phyloP scores from a whole-genome alignment of 371 early-diverging fungal genomes.

The Mortierella sp. region DNA sequence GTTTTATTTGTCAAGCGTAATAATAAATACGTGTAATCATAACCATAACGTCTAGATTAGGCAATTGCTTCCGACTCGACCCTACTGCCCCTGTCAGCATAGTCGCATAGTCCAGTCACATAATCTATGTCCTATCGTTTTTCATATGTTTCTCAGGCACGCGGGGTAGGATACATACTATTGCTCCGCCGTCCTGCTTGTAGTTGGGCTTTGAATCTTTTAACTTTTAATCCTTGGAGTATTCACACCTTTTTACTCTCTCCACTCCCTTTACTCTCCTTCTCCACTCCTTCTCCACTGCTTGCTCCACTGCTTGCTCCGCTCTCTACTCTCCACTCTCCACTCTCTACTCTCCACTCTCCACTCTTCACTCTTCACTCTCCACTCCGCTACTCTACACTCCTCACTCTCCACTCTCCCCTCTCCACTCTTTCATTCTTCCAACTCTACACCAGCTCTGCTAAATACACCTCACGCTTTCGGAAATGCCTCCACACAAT shows the following conservation, averaged over 20 bases:
- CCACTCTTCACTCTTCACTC: not conserved
- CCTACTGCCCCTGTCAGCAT: not conserved
- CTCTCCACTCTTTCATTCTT: constrained; percentile 5
- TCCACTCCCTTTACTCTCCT: not conserved
- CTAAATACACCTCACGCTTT: constrained; percentile 2
- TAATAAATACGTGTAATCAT: no score
- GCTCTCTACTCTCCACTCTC: constrained; percentile 1
- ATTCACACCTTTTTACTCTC: no score
- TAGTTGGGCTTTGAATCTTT: no score
- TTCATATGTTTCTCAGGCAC: constrained; percentile 7
- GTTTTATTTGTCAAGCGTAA: no score
- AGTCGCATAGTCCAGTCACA: not conserved
- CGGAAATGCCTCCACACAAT: constrained; percentile 29
- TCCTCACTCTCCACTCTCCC: constrained; percentile 16
- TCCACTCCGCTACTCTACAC: constrained; percentile 13
- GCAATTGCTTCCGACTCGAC: constrained; percentile 19
- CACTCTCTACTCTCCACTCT: not conserved
- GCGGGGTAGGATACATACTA: not conserved
- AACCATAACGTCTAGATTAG: constrained; percentile 3
- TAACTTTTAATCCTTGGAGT: not conserved
- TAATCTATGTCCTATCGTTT: not conserved
- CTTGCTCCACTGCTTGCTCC: not conserved
- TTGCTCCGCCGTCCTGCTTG: not conserved
- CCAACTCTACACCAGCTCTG: not conserved
- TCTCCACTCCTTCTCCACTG: constrained; percentile 14